These are phyloP conservation scores for Phytopythium kandeliae DNA, from an alignment of 352 stramenopile genomes.

Conservation along the genomic window DNA sequence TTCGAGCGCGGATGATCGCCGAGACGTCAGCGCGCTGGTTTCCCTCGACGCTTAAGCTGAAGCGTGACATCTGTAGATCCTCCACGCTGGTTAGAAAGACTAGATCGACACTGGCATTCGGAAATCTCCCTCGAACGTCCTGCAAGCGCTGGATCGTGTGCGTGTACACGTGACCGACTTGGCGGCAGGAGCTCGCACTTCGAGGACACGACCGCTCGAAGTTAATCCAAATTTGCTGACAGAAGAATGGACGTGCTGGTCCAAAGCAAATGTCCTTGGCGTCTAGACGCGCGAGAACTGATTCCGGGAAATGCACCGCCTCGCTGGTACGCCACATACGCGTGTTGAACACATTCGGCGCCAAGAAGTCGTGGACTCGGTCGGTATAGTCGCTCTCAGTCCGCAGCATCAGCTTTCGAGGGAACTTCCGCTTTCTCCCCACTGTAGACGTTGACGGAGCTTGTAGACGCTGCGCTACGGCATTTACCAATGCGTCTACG, in stretches of 20 bases:
- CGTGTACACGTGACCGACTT: conserved; percentile 8
- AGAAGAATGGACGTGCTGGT: conserved; percentile 1
- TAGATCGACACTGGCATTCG: conserved; percentile 12
- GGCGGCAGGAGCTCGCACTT: not conserved
- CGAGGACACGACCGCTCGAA: conserved; percentile 9
- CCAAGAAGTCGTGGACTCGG: conserved; percentile 32
- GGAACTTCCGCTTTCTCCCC: not conserved
- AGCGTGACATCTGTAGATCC: conserved; percentile 12
- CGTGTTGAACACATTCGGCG: conserved; percentile 25
- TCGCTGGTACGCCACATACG: conserved; percentile 29
- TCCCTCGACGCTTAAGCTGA: conserved; percentile 4
- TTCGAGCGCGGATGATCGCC: conserved; percentile 13
- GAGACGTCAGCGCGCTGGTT: conserved; percentile 17
- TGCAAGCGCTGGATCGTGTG: conserved; percentile 10
- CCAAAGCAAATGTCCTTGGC: not conserved
- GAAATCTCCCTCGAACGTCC: conserved; percentile 7
- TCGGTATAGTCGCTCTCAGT: conserved; percentile 27
- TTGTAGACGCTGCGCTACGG: not conserved
- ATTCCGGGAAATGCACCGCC: conserved; percentile 8
- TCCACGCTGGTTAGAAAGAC: conserved; percentile 19
- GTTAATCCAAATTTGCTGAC: conserved; percentile 18
- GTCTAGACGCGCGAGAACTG: not conserved
- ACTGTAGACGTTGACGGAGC: not conserved
- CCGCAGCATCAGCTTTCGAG: conserved; percentile 9
- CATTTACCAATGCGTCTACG: conserved; percentile 25